Base-by-base conservation (phyloP, 257 asterid genomes). In the Voacanga thouarsii region DNA sequence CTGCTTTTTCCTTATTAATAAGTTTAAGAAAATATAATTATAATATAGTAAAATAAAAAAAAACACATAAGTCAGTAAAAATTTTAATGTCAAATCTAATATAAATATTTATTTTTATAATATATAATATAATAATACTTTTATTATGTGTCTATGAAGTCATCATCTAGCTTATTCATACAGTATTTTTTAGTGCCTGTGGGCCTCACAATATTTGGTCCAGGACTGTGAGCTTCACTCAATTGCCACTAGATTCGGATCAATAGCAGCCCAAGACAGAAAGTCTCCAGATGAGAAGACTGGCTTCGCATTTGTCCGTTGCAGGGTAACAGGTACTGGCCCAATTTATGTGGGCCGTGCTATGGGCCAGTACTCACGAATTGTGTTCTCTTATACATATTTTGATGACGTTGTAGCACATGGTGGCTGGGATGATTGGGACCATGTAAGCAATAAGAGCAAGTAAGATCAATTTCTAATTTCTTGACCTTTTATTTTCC, bases 371-470 rank as follows among this genome's bases (percentile, higher is more conserved):
- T 93, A 90, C 69, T 93, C 97, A 3, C 84, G 97, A 76, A 92
- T 93, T 7, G 95, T 93, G 4, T 92, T 49, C 77, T 90, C 98
- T 6, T 88, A 85, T 71, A 93, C 97, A 4, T 86, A 89, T 74
- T 93, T 93, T 64, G 97, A 84, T 70, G 84, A 92, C 80, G 65
- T 93, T 51, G 94, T 93, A 0, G 95, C 96, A n/a, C 96, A 75
- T n/a, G 96, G 95, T 1, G 98, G 98, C 0, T 92, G 98, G 98
- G 98, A 93, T 81, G 95, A 92, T n/a, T 90, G 97, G 97, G 95
- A 88, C 84, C 96, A 90, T 69, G 80, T 75, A 74, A 92, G 88
- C 91, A 90, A 87, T 88, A 94, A 92, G 84, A 93, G 84, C 88
- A 90, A 89, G 97, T 93, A 80, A 72, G 83, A 24, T 26, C 63